Evolutionary conservation across 164 flowering plant species (phyloP), one percentile per base, ranked within the genome.

Genomic region (Kalanchoe fedtschenkoi): DNA sequence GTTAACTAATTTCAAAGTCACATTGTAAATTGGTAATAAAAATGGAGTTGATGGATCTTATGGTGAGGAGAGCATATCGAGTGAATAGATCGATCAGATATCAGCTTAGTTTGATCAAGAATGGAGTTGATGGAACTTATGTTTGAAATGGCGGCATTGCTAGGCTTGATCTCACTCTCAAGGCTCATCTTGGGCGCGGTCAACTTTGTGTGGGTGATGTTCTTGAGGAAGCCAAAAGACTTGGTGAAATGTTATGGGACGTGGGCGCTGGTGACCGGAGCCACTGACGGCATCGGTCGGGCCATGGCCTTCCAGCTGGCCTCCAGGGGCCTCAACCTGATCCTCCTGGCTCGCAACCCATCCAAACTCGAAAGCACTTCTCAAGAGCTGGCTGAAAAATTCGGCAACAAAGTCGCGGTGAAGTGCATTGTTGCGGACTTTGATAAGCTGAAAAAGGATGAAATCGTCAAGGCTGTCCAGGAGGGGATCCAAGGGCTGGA

Each of bases 191-290:
- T 72, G 5, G 35, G 68, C 22, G 19, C 82, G n/a, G 80, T 84
- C 71, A 76, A 60, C 33, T 84, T 88, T 87, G 81, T 86, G 43
- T 89, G 78, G 66, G 78, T 81, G 58, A 70, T 63, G 67, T 89
- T 92, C 68, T 79, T 92, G 58, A 77, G 98, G 67, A 86, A 96
- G 7, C 70, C 71, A 13, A 92, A 92, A 78, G 83, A 92, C 63
- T 79, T 92, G 53, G 22, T 46, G 14, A 81, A 76, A 69, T 79
- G 77, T 32, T 61, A 61, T 14, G 63, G 63, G n/a, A 39, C 63
- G 15, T 61, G 63, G 53, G 63, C 63, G 5, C 53, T 61, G 11
- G 44, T 61, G n/a, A 61, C 63, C 63, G 63, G 63, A 0, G 28
- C 53, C 15, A 61, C 63, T 2, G 51, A 39, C 13, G 63, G 53